These are phyloP conservation scores for Cladophialophora chaetospira DNA, from an alignment of 2,329 filamentous ascomycete genomes.

Conservation along the genomic window DNA sequence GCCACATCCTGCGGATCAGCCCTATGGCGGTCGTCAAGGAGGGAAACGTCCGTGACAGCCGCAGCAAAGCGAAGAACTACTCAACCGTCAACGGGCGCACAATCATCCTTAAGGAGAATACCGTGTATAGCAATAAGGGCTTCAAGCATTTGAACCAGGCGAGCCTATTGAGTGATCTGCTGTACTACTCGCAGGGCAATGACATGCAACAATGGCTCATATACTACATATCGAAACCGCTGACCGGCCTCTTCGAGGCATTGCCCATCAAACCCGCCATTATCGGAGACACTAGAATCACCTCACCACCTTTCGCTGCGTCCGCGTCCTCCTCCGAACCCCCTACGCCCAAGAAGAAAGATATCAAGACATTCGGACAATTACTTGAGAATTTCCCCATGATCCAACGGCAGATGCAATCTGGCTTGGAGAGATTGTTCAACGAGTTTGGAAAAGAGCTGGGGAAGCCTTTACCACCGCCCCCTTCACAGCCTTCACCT, in stretches of 20 bases:
- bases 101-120: slow-evolving; percentile 89
- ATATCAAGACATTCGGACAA: slow-evolving; percentile 87
- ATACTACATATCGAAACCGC: slow-evolving; percentile 89
- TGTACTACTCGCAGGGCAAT: slow-evolving; percentile 87
- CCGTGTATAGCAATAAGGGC: slow-evolving; percentile 95
- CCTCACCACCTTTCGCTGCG: slow-evolving; percentile 21
- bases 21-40: slow-evolving; percentile 55
- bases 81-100: slow-evolving; percentile 89
- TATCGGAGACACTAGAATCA: slow-evolving; percentile 31
- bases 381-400: slow-evolving; percentile 88
- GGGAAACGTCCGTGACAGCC: slow-evolving; percentile 76
- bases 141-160: slow-evolving; percentile 92
- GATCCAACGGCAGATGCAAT: slow-evolving; percentile 95
- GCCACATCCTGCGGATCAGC: slow-evolving; percentile 90
- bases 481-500: slow-evolving; percentile 49
- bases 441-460: slow-evolving; percentile 84
- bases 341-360: slow-evolving; percentile 70
- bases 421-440: slow-evolving; percentile 84
- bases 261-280: slow-evolving; percentile 40
- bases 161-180: slow-evolving; percentile 76
- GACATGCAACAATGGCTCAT: slow-evolving; percentile 93
- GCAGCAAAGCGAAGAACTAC: slow-evolving; percentile 92
- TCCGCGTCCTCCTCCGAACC: slow-evolving; percentile 37
- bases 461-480: slow-evolving; percentile 78
- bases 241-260: slow-evolving; percentile 83